Evolutionary conservation across 2,329 filamentous ascomycete genomes (phyloP).

Genomic region (Ophiocordyceps sinensis): DNA sequence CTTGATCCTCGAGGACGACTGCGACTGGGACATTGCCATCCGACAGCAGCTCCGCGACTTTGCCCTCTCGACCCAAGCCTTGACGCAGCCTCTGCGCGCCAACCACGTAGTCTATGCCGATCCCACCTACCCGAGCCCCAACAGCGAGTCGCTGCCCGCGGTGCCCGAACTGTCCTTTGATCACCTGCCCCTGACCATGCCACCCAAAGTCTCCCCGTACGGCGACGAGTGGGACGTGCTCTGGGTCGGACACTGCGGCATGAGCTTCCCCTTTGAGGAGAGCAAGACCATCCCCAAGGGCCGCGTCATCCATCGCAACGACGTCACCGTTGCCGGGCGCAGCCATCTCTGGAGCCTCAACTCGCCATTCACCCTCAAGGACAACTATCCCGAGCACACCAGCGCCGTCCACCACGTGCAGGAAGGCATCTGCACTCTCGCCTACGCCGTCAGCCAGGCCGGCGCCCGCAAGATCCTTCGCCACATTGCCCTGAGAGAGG

Average conservation of each 20-base stretch:
- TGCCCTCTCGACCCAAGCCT: constrained; percentile 19
- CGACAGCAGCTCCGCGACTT: constrained; percentile 31
- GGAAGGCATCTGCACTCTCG: constrained; percentile 24
- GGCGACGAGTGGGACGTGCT: constrained; percentile 36
- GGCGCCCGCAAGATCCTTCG: constrained; percentile 27
- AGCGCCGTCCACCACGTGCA: constrained; percentile 27
- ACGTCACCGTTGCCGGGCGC: constrained; percentile 19
- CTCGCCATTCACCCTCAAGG: constrained; percentile 19
- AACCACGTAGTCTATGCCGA: constrained; percentile 7
- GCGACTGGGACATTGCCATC: constrained; percentile 40
- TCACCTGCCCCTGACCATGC: constrained; percentile 5
- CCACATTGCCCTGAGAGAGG: constrained; percentile 26
- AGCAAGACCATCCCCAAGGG: constrained; percentile 8
- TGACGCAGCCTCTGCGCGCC: constrained; percentile 15
- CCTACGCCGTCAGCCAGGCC: constrained; percentile 29
- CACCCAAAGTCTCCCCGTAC: constrained; percentile 23
- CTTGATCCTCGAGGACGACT: constrained; percentile 41
- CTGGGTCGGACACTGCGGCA: constrained; percentile 34
- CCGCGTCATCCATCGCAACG: constrained; percentile 3
- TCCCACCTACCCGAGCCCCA: constrained; percentile 9
- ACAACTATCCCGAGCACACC: constrained; percentile 24
- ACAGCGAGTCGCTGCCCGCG: not conserved
- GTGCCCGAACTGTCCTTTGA: constrained; percentile 9
- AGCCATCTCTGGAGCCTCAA: constrained; percentile 18
- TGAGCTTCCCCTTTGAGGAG: constrained; percentile 12